Base-by-base conservation (phyloP, 257 asterid species). In the Primulina huaijiensis region DNA sequence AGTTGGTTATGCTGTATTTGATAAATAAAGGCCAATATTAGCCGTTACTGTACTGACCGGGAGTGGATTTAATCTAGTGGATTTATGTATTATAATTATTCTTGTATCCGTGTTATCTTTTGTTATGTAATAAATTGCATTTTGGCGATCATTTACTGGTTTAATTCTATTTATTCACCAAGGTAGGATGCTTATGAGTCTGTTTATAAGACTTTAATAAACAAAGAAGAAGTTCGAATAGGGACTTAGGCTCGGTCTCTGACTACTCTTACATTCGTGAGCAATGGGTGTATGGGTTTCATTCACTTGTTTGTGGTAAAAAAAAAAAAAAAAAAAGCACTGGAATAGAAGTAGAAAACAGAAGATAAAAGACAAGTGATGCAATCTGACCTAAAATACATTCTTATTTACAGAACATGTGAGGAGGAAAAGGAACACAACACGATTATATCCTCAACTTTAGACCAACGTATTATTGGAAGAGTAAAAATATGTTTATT, bases 1-100 rank as follows among this genome's bases (percentile, higher is more conserved):
- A 66, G 43, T 68, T 59, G 43, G 65, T 64, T 66, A 63, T 69
- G 66, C 64, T 74, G 19, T 66, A 64, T 35, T 60, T 73, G 20
- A 50, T 65, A 19, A 68, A 59, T 23, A 11, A 25, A 46, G 69
- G 65, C 71, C 56, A 23, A 40, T 20, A 72, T 57, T 52, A 25
- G 59, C 23, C 17, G 19, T 33, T 58, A 25, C 35, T 53, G n/a
- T 38, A 60, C 68, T 53, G 63, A 43, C 23, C n/a, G 30, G 40
- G 8, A 50, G 5, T 75, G 78, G 74, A 55, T 69, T 75, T 72
- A 57, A 43, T 43, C 20, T 21, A 19, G 29, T 50, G 55, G 19
- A 12, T 43, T 43, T 12, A 43, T 43, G 57, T 50, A 50, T 16
- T 50, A 17, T 17, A 14, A 17, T 50, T 16, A 14, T 50, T 50